These are phyloP conservation scores for Phascolomyces articulosus DNA, from an alignment of 371 early-diverging fungal genomes.

Conservation along the genomic window DNA sequence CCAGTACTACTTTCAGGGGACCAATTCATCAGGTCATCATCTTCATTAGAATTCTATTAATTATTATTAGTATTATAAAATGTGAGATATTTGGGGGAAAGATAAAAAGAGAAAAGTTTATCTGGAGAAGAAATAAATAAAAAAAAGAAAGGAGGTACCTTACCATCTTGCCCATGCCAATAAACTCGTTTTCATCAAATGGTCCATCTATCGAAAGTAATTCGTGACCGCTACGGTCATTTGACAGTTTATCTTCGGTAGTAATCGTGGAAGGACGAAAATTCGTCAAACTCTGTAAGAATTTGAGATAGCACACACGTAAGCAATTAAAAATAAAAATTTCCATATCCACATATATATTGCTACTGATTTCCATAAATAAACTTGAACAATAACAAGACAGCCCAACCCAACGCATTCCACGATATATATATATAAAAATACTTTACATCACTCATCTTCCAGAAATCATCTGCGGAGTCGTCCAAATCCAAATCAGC, in stretches of 20 bases:
- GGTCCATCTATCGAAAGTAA: constrained; percentile 9
- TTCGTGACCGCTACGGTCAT: constrained; percentile 9
- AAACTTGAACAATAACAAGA: no score
- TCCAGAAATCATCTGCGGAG: constrained; percentile 51
- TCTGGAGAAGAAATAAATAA: no score
- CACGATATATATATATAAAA: background rate
- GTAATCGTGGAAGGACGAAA: constrained; percentile 16
- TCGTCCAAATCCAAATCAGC: constrained; percentile 50
- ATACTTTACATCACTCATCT: constrained; percentile 36
- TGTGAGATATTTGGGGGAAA: no score
- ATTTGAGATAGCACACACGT: no score
- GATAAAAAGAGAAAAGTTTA: no score
- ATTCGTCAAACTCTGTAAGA: background rate
- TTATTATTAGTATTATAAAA: background rate
- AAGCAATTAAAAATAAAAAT: no score
- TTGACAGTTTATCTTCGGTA: constrained; percentile 5
- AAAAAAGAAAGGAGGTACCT: background rate
- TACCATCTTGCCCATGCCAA: constrained; percentile 9
- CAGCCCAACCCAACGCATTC: no score
- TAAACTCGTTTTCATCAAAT: constrained; percentile 8
- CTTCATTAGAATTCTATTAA: constrained; percentile 3
- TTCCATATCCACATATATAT: no score
- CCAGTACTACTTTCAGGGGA: constrained; percentile 19
- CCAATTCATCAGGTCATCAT: constrained; percentile 13
- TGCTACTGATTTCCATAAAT: no score